A percentile compares a stretch with the other conserved stretches of the same genome.
These are phyloP conservation scores for Xylaria bambusicola DNA, from an alignment of 495 filamentous ascomycete species.

Conservation along the genomic window DNA sequence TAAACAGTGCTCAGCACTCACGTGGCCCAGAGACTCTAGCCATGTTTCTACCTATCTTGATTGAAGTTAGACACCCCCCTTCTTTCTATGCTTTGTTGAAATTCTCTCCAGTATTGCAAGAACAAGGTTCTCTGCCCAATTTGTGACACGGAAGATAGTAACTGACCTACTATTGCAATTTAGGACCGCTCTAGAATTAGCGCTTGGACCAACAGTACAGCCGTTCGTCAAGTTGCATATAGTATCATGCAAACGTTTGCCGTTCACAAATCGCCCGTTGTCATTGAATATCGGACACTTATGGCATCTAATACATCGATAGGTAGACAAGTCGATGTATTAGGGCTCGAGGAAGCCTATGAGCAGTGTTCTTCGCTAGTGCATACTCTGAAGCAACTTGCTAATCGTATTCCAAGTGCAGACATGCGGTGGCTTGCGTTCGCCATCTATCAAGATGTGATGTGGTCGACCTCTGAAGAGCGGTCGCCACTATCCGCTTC, in stretches of 20 bases:
- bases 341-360: slow-evolving; percentile 18
- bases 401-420: slow-evolving; percentile 5
- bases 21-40: slow-evolving; percentile 32
- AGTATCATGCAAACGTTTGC: slow-evolving; percentile 50
- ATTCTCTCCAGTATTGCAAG: not conserved
- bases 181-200: slow-evolving; percentile 42
- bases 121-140: not conserved
- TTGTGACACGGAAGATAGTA: not conserved
- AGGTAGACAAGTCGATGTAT: slow-evolving; percentile 33
- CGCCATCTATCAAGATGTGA: slow-evolving; percentile 46
- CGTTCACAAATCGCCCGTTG: slow-evolving; percentile 16
- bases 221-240: slow-evolving; percentile 60
- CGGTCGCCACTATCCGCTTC: slow-evolving; percentile 19
- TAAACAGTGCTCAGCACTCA: not conserved
- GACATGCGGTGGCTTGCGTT: slow-evolving; percentile 40
- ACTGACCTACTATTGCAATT: not conserved
- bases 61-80: slow-evolving; percentile 14
- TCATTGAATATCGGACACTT: slow-evolving; percentile 54
- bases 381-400: slow-evolving; percentile 16
- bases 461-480: slow-evolving; percentile 31
- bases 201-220: slow-evolving; percentile 63
- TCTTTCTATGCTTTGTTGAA: not conserved
- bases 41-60: slow-evolving; percentile 31
- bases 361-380: slow-evolving; percentile 26
- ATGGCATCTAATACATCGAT: slow-evolving; percentile 33